These are phyloP conservation scores for Polymyxa betae DNA, from an alignment of 208 protist species.

Conservation along the genomic window DNA sequence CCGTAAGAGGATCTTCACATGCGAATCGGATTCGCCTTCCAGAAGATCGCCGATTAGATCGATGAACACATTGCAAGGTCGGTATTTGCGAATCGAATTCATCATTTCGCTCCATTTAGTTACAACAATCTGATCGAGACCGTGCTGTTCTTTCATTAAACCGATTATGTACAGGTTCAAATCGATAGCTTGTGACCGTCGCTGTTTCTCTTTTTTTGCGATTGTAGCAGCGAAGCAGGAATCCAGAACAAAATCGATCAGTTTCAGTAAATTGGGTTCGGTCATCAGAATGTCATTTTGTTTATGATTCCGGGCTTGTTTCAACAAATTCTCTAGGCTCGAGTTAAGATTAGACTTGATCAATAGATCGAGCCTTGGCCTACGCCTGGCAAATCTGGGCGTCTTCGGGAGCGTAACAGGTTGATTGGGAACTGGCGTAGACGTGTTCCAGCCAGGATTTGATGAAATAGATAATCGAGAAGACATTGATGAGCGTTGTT, in stretches of 20 bases:
- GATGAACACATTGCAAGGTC: background rate
- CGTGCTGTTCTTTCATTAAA: background rate
- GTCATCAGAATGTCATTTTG: conserved; percentile 34
- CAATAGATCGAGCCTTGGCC: background rate
- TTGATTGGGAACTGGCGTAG: too few species aligned
- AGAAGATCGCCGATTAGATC: background rate
- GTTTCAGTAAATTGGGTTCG: background rate
- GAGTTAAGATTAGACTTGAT: background rate
- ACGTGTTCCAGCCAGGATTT: too few species aligned
- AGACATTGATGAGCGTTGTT: too few species aligned
- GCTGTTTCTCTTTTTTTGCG: background rate
- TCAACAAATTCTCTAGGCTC: background rate
- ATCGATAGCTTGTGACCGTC: too few species aligned
- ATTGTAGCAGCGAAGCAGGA: background rate
- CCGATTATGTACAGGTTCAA: background rate
- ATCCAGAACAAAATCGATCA: background rate
- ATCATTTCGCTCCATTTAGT: background rate
- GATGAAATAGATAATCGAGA: too few species aligned
- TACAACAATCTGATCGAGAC: background rate
- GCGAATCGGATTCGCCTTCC: background rate
- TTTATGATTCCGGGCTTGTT: background rate
- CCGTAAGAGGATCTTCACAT: background rate
- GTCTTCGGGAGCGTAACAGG: background rate
- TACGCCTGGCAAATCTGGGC: background rate
- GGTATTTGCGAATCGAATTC: background rate